Base-by-base conservation (phyloP, 305 asterid genomes). In the Plantago lanceolata region DNA sequence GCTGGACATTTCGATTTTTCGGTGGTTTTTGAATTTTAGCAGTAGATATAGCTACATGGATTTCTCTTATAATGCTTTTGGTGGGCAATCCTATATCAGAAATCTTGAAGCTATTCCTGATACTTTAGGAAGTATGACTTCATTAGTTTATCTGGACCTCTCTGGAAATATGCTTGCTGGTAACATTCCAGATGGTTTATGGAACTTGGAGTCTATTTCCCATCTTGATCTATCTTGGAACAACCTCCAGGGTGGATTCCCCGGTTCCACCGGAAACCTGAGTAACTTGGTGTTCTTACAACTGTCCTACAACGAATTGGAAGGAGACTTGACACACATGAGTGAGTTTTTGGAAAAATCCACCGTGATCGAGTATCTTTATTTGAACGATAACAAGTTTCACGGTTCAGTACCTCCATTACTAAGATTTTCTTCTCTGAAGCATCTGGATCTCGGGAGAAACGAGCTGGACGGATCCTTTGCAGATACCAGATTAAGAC, bases 1-100 rank as follows among this genome's bases (percentile, higher is more conserved):
- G 5, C 71, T 67, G 7, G 54, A 17, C 7, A 12, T 17, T 17
- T 63, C 68, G 1, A 3, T 51, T 19, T 45, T 57, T 28, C 17
- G n/a, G 0, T 48, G 72, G 65, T 55, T 72, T 43, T 26, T 61
- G 29, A 66, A 72, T 65, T 55, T 66, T 14, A 72, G 65, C 51
- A 49, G 57, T 35, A 26, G 65, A 37, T 35, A 55, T 47, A 52
- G 21, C n/a, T 20, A 51, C 19, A 55, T 66, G 37, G 31, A 48
- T 44, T n/a, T 66, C 54, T 48, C 53, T 8, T 14, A 0, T 35
- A 67, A 57, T 24, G 37, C 6, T 31, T 31, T 31, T 7, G 5
- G 37, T 31, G 37, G 37, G 5, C 6, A 4, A 4, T 31, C 37
- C 37, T 0, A 31, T 31, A 31, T 31, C 0, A 33, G 40, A 33